Base-by-base conservation (phyloP, 1,284 basidiomycete genomes). In the Trichosporon ovoides region DNA sequence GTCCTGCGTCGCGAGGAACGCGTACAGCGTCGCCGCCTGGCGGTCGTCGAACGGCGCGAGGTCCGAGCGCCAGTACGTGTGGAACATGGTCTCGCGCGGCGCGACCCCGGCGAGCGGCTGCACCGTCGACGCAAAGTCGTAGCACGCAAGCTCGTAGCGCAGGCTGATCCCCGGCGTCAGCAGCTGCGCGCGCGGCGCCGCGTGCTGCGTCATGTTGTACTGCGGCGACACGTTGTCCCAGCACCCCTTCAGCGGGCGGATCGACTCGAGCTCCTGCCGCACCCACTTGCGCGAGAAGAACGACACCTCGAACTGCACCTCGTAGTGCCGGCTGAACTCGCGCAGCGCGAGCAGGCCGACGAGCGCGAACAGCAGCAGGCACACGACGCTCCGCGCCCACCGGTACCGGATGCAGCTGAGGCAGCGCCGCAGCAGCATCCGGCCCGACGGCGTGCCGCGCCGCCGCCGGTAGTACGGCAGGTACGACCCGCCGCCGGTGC, bases 31-130 rank as follows among this genome's bases (percentile, higher is more conserved):
- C 76, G 84, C 86, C 63, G 90, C 87, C 72, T 97, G 92, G 18
- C 92, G 82, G 50, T 82, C 81, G 3, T 83, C 84, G 64, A 96
- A 87, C 0, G 85, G 80, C 1, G 83, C 83, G 38, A 96, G 83
- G 77, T 96, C 92, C 36, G 82, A 82, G 12, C 91, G 83, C 91
- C 92, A 95, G 72, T 94, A 95, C 0, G 90, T 88, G 76, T 96
- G 92, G 72, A 84, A 93, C 55, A 84, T 82, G 4, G 83, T 82
- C 16, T 82, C 80, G 24, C 43, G 43, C 24, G 24, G 22, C 43
- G 43, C 22, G 7, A n/a, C 43, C 24, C 9, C 24, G 58, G 83
- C 76, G 50, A 82, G 58, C 4, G 73, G 69, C 62, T 80, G 80
- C 35, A 93, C 81, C 7, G 89, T 90, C 10, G 85, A 85, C 1